These are phyloP conservation scores for Nannizziopsis barbatae DNA, from an alignment of 2,329 filamentous ascomycete genomes.

Conservation along the genomic window DNA sequence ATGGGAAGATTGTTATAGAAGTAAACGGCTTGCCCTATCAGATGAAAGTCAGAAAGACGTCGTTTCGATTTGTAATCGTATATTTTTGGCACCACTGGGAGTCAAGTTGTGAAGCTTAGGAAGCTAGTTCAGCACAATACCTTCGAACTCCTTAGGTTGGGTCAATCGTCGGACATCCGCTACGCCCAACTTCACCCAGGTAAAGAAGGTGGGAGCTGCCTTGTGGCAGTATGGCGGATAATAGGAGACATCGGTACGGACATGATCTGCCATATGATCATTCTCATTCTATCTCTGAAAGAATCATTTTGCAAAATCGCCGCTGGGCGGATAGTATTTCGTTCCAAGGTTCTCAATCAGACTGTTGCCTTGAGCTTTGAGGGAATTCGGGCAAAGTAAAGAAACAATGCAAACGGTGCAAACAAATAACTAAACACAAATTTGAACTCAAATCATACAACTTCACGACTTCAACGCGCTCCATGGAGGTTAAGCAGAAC, in stretches of 20 bases:
- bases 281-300: neutral
- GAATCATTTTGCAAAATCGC: neutral
- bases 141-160: conserved; percentile 40
- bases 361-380: too few species aligned
- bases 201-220: conserved; percentile 49
- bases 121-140: conserved; percentile 21
- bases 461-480: too few species aligned
- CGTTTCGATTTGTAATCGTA: neutral
- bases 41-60: neutral
- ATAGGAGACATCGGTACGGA: conserved; percentile 22
- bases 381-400: too few species aligned
- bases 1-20: conserved; percentile 66
- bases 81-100: too few species aligned
- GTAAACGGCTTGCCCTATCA: conserved; percentile 44
- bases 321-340: neutral
- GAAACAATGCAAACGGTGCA: too few species aligned
- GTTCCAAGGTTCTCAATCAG: too few species aligned
- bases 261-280: conserved; percentile 6
- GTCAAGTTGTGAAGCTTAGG: too few species aligned
- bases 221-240: conserved; percentile 52
- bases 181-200: conserved; percentile 52
- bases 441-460: too few species aligned
- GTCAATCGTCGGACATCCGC: conserved; percentile 45
- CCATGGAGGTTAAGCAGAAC: too few species aligned
- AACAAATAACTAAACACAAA: too few species aligned